Base-by-base conservation (phyloP, 2,329 filamentous ascomycete species). In the Penicillium hesseltinei region DNA sequence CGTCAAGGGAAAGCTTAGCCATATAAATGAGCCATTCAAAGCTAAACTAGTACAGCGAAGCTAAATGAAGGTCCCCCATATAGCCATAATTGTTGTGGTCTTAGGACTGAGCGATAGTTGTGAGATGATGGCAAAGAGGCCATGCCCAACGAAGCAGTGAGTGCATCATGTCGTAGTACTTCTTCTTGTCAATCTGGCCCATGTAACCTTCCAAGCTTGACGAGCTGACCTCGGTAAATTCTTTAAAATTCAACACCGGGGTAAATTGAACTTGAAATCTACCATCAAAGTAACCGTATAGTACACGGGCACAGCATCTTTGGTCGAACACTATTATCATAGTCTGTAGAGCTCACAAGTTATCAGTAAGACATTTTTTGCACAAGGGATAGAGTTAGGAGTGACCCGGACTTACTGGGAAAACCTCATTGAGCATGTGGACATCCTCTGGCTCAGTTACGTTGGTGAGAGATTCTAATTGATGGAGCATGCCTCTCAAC, bases 101-200 rank as follows among this genome's bases (percentile, higher is more conserved):
- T 35, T 35, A 47, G 21, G 15, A 5, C 19, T 13, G 9, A 25
- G 21, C 21, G 31, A 36, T n/a, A 47, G 21, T 15, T 5, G 47
- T 50, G n/a, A 19, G 25, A 21, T 40, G n/a, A n/a, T 44, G 39
- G 10, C 6, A 17, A n/a, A 44, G 17, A 44, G 49, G 39, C 49
- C 49, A 51, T 5, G 15, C 49, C 49, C 49, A 51, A 43, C 49
- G 5, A 51, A 51, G 49, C 15, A 51, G 29, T 13, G 38, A n/a
- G 29, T 19, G 49, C 49, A 44, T 51, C 49, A 51, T 44, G 2
- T 33, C 48, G 11, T 33, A 51, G 15, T 51, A 51, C 4, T 51
- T 51, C 4, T n/a, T n/a, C 49, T 35, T 35, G 10, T 51, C 29
- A 33, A 51, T 51, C 9, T n/a, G 39, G 8, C 4, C 10, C 29